Evolutionary conservation across 495 filamentous ascomycete genomes (phyloP), one percentile per base, ranked within the genome.

Genomic region (Cudoniella acicularis): DNA sequence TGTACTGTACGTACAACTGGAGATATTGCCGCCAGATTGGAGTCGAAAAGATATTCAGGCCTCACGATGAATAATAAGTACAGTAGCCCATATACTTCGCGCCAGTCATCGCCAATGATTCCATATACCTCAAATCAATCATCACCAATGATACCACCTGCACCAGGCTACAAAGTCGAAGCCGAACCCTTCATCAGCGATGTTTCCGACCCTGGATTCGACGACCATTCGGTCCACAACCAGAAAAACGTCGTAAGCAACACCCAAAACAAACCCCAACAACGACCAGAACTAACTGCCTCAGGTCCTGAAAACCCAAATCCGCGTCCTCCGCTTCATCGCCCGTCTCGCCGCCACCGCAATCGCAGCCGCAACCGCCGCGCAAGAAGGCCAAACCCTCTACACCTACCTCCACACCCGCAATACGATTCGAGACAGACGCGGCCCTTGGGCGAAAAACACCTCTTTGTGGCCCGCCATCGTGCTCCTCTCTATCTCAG

Each of bases 401-500:
- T 36, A 17, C 43, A 55, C 16, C 2, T 63, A 25, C 26, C n/a
- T 53, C n/a, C 1, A 6, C 4, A 63, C 60, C 16, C 36, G 27
- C 10, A 26, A 54, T 11, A 53, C 24, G 18, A 41, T 46, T 2
- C 36, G 49, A 0, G 54, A 42, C 20, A 50, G 50, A 4, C 54
- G 60, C 1, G 60, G 60, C 25, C 60, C 60, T 18, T 63, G 60
- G 60, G 54, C 60, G 0, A 42, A 27, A 22, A 10, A 58, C 18
- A 63, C 60, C 1, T 21, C 22, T n/a, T 45, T 63, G 4, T 63
- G 60, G 60, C 48, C 60, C 1, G 46, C 60, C 1, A 54, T 58
- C 22, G 8, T 63, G 27, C 49, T 63, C 1, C 48, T 58, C 49
- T 16, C 23, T 2, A 25, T 49, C 2, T 57, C 60, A 1, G n/a